Evolutionary conservation across 2,329 filamentous ascomycete genomes (phyloP).

Genomic region (Emmonsiellopsis sp.): DNA sequence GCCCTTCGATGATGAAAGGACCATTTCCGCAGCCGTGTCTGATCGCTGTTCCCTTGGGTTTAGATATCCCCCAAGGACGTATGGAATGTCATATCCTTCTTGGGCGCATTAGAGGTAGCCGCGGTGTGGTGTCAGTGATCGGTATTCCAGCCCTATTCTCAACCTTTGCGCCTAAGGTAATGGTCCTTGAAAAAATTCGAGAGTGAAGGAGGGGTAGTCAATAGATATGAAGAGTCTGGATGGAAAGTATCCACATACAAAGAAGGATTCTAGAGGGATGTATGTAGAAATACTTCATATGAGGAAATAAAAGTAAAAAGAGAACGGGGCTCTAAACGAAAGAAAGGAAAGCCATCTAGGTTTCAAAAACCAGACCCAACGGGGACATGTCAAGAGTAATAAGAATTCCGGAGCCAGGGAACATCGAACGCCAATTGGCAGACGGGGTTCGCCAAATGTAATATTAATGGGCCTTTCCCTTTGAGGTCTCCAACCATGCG

Average conservation of each 20-base stretch:
- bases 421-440: not conserved
- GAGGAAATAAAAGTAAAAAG: not conserved
- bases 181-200: not conserved
- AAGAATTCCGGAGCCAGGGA: not conserved
- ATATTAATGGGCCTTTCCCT: not conserved
- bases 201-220: not conserved
- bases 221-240: not conserved
- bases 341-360: not conserved
- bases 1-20: not conserved
- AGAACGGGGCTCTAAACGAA: not conserved
- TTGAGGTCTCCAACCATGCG: not conserved
- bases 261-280: not conserved
- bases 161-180: not conserved
- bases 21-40: not conserved
- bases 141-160: not conserved
- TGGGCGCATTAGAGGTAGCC: not conserved
- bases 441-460: not conserved
- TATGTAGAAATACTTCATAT: not conserved
- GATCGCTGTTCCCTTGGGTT: not conserved
- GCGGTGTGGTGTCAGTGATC: not conserved
- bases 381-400: not conserved
- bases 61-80: not conserved
- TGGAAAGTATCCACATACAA: not conserved
- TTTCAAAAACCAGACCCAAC: not conserved
- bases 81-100: not conserved